phyloP scores from a whole-genome alignment of 1,284 basidiomycete species.

The Inonotus obliquus region DNA sequence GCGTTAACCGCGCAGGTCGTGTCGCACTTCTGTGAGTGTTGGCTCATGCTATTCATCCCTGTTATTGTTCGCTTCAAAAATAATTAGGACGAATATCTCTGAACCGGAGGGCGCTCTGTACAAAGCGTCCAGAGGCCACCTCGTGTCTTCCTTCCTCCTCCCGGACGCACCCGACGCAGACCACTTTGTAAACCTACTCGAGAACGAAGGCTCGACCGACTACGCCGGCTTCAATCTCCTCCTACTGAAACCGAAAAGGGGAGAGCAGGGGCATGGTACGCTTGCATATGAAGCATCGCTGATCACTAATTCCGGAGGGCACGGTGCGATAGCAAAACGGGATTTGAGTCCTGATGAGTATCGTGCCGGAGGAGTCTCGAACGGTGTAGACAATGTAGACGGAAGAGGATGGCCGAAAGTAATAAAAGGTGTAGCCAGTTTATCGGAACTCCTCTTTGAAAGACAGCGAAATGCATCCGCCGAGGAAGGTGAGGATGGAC shows the following conservation, averaged over 20 bases:
- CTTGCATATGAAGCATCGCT: constrained; percentile 47
- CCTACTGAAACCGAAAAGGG: constrained; percentile 40
- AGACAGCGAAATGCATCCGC: not conserved
- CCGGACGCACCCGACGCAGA: constrained; percentile 38
- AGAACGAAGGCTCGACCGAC: constrained; percentile 33
- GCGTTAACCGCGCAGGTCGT: constrained; percentile 56
- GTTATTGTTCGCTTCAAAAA: not conserved
- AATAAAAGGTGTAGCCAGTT: constrained; percentile 43
- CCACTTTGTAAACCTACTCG: constrained; percentile 40
- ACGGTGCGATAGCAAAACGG: constrained; percentile 51
- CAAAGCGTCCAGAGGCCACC: constrained; percentile 57
- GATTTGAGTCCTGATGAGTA: constrained; percentile 45
- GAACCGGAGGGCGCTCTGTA: constrained; percentile 43
- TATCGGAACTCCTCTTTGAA: constrained; percentile 36
- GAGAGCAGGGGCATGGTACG: constrained; percentile 15
- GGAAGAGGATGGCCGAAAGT: constrained; percentile 70
- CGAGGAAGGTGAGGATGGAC: constrained; percentile 49
- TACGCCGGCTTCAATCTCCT: constrained; percentile 79
- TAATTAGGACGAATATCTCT: constrained; percentile 71
- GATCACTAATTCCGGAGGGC: constrained; percentile 67
- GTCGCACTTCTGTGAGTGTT: constrained; percentile 67
- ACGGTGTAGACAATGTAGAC: constrained; percentile 59
- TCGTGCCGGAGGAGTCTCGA: constrained; percentile 58
- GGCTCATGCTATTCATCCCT: not conserved
- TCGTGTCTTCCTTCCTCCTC: constrained; percentile 62